phyloP scores from a whole-genome alignment of 208 protist genomes.

The Trypanosoma melophagium region DNA sequence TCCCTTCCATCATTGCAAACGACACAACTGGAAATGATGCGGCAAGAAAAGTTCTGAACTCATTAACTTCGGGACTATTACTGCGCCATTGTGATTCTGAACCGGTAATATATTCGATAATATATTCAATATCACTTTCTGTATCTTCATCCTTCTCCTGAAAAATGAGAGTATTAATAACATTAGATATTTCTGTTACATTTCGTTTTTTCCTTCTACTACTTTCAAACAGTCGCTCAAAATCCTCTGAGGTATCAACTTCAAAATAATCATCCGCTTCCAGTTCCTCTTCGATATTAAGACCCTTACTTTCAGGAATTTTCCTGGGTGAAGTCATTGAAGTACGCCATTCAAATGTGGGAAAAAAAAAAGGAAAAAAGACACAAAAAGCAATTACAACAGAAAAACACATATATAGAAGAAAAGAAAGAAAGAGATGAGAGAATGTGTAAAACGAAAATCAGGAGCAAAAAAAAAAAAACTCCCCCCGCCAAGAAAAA shows the following conservation, averaged over 20 bases:
- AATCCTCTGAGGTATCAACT: constrained; percentile 33
- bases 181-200: constrained; percentile 30
- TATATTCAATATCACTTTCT: constrained; percentile 36
- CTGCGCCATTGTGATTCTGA: constrained; percentile 37
- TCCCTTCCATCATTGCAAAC: constrained; percentile 53
- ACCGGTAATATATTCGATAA: constrained; percentile 48
- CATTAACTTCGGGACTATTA: constrained; percentile 34
- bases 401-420: not conserved
- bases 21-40: constrained; percentile 42
- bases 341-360: constrained; percentile 1
- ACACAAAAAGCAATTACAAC: not conserved
- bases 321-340: constrained; percentile 12
- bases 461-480: not conserved
- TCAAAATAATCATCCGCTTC: constrained; percentile 38
- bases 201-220: constrained; percentile 27
- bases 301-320: not conserved
- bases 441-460: constrained; percentile 5
- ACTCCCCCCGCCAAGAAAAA: too few relatives aligned
- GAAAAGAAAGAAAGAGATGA: too few relatives aligned
- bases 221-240: constrained; percentile 40
- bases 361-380: constrained; percentile 16
- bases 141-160: constrained; percentile 30
- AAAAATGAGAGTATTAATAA: constrained; percentile 43
- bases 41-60: constrained; percentile 41
- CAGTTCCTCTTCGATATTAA: constrained; percentile 42